A percentile compares a stretch with the other conserved stretches of the same genome.
Conservation (phyloP, 2,329 filamentous ascomycete genomes). For the Colletotrichum abscissum region DNA sequence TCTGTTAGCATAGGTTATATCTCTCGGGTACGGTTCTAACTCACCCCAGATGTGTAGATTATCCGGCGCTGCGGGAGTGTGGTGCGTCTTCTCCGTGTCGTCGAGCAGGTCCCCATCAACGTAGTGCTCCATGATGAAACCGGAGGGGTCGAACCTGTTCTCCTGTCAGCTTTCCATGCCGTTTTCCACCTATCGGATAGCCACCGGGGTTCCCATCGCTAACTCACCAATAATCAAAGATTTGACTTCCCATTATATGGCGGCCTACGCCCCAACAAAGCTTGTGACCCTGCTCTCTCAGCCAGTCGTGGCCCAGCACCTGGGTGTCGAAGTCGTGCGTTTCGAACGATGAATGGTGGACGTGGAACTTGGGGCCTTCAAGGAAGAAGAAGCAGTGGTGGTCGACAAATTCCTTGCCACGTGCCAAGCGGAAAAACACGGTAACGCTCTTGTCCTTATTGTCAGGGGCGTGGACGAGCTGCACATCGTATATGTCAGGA, state of each 20-base stretch:
- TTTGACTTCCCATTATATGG: slow-evolving; percentile 76
- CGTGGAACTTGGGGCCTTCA: slow-evolving; percentile 59
- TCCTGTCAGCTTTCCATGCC: neutral
- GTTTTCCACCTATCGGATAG: neutral
- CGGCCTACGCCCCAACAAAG: slow-evolving; percentile 78
- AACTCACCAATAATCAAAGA: slow-evolving; percentile 61
- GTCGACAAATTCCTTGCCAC: slow-evolving; percentile 57
- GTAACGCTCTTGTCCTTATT: slow-evolving; percentile 50
- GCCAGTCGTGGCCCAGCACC: slow-evolving; percentile 76
- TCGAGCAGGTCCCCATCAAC: slow-evolving; percentile 76
- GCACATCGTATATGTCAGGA: neutral
- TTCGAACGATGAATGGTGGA: slow-evolving; percentile 78
- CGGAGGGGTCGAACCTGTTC: slow-evolving; percentile 67
- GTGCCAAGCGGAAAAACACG: slow-evolving; percentile 58
- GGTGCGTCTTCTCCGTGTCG: slow-evolving; percentile 61
- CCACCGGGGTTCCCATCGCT: neutral
- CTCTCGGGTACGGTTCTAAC: slow-evolving; percentile 2
- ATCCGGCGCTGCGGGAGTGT: slow-evolving; percentile 51
- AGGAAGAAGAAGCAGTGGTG: slow-evolving; percentile 65
- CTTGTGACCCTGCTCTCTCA: slow-evolving; percentile 70
- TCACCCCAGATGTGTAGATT: slow-evolving; percentile 59
- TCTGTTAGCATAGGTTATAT: slow-evolving; percentile 7
- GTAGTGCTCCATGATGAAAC: slow-evolving; percentile 77
- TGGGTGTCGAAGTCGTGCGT: slow-evolving; percentile 79
- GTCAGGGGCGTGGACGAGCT: slow-evolving; percentile 37